A percentile compares a stretch with the other conserved stretches of the same genome.
phyloP scores from a whole-genome alignment of 2,329 filamentous ascomycete genomes.

The Cordyceps militaris region DNA sequence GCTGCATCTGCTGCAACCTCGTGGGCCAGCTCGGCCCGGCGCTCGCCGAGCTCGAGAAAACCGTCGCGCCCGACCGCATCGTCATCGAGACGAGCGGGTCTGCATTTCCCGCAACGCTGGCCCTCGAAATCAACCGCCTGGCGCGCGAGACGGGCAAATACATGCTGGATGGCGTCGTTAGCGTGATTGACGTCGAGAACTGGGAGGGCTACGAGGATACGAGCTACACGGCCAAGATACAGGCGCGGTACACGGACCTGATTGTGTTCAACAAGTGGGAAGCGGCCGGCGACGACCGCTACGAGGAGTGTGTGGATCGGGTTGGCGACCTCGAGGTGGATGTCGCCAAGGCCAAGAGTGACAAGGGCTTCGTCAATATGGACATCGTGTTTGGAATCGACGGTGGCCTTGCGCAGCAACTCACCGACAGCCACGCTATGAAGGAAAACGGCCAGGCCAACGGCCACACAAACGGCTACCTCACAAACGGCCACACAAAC shows the following conservation, averaged over 20 bases:
- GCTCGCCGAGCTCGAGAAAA: slow-evolving; percentile 56
- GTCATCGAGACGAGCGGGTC: slow-evolving; percentile 89
- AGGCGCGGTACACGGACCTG: slow-evolving; percentile 83
- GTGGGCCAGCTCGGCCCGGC: slow-evolving; percentile 84
- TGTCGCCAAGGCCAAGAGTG: slow-evolving; percentile 76
- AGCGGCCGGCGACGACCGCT: slow-evolving; percentile 59
- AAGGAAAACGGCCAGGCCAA: slow-evolving; percentile 20
- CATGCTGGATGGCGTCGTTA: slow-evolving; percentile 78
- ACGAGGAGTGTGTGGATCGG: slow-evolving; percentile 72
- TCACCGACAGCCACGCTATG: slow-evolving; percentile 36
- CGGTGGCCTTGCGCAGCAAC: slow-evolving; percentile 59
- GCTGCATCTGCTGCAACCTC: slow-evolving; percentile 98
- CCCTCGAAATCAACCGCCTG: slow-evolving; percentile 81
- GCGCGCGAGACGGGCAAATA: slow-evolving; percentile 62
- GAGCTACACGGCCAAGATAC: slow-evolving; percentile 78
- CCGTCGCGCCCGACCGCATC: slow-evolving; percentile 66
- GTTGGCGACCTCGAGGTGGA: slow-evolving; percentile 77
- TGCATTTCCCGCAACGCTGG: slow-evolving; percentile 81
- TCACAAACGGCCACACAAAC: slow-evolving; percentile 20
- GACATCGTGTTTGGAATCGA: slow-evolving; percentile 84
- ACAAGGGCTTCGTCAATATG: slow-evolving; percentile 69
- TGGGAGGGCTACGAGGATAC: slow-evolving; percentile 91
- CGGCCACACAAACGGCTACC: slow-evolving; percentile 22
- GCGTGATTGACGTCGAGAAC: slow-evolving; percentile 90
- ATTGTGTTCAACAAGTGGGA: slow-evolving; percentile 96